These are phyloP conservation scores for Neofusicoccum kwambonambiense DNA, from an alignment of 2,329 filamentous ascomycete species.

Conservation along the genomic window DNA sequence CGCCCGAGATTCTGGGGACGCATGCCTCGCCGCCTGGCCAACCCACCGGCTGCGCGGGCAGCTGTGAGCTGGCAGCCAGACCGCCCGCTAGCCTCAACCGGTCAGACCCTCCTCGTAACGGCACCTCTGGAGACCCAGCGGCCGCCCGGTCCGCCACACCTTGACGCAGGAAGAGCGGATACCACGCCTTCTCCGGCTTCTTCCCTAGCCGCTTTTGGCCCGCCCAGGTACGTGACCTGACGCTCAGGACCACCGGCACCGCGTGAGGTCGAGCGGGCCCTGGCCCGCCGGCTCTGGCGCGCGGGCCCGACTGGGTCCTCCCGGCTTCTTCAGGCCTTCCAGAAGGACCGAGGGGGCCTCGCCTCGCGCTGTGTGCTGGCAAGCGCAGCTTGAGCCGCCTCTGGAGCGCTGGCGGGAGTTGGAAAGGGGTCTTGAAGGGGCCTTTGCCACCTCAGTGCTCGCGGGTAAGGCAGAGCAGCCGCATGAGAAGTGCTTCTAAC, in stretches of 20 bases:
- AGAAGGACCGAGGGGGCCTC: conserved; percentile 18
- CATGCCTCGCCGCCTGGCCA: conserved; percentile 8
- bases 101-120: conserved; percentile 12
- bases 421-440: conserved; percentile 18
- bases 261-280: conserved; percentile 2
- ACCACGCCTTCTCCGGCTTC: not conserved
- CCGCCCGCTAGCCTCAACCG: conserved; percentile 13
- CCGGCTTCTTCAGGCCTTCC: conserved; percentile 16
- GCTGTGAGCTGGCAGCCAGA: conserved; percentile 14
- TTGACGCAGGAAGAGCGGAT: conserved; percentile 13
- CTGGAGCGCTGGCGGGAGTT: conserved; percentile 2
- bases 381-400: conserved; percentile 11
- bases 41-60: conserved; percentile 7
- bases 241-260: conserved; percentile 3
- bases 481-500: conserved; percentile 9
- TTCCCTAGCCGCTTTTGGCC: conserved; percentile 3
- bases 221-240: not conserved
- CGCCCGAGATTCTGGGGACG: conserved; percentile 5
- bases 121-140: not conserved
- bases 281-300: not conserved
- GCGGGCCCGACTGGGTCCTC: conserved; percentile 10
- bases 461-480: conserved; percentile 17
- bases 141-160: conserved; percentile 4
- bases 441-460: conserved; percentile 17
- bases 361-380: conserved; percentile 18